phyloP scores from a whole-genome alignment of 2,329 filamentous ascomycete genomes.

The Beauveria sp. region DNA sequence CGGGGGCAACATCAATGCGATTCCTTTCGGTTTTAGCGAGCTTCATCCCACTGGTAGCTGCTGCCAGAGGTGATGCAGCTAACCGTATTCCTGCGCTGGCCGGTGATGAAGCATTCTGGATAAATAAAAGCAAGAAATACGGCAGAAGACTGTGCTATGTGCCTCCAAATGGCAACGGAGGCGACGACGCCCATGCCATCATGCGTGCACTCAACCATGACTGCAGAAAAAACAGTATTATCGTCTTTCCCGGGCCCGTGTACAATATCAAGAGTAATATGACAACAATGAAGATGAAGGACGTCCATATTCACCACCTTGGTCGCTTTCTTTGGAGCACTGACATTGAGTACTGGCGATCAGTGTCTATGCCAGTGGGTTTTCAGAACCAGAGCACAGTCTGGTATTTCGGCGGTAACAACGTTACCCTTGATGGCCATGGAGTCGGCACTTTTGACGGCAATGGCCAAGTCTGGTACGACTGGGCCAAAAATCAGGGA shows the following conservation, averaged over 20 bases:
- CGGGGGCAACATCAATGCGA: background rate
- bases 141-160: constrained; percentile 20
- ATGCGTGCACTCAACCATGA: constrained; percentile 24
- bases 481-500: constrained; percentile 34
- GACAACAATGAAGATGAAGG: constrained; percentile 24
- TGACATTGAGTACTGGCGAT: constrained; percentile 45
- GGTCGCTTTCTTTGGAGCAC: constrained; percentile 33
- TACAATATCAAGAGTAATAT: constrained; percentile 30
- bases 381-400: constrained; percentile 50
- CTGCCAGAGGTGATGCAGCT: background rate
- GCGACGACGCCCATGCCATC: constrained; percentile 26
- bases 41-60: background rate
- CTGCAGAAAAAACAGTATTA: constrained; percentile 23
- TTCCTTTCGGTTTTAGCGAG: background rate
- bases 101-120: background rate
- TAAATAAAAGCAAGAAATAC: background rate
- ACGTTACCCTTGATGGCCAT: constrained; percentile 41
- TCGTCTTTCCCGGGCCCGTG: constrained; percentile 25
- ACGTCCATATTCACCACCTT: constrained; percentile 37
- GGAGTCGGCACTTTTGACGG: constrained; percentile 48
- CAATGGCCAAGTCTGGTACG: constrained; percentile 54
- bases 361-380: constrained; percentile 40
- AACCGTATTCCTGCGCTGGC: background rate
- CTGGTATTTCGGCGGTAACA: constrained; percentile 46
- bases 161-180: constrained; percentile 18